These are phyloP conservation scores for Serendipita indica DNA, from an alignment of 768 basidiomycete species.

Conservation along the genomic window DNA sequence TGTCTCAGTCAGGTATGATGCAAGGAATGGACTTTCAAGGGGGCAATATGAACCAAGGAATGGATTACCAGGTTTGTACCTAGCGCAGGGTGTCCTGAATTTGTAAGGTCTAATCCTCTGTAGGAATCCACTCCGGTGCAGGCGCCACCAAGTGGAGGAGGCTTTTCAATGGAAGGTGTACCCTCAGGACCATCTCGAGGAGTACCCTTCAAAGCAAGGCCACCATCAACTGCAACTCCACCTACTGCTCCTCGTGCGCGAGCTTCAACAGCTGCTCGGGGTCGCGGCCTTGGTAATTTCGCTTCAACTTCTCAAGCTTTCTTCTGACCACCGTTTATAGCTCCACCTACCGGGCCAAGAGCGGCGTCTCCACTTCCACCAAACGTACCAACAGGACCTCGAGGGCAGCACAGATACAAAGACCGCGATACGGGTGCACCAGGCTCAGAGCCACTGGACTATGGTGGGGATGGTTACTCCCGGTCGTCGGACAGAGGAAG, in stretches of 20 bases:
- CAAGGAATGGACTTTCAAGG: conserved; percentile 11
- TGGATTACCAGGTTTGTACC: conserved; percentile 28
- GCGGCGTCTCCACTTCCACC: conserved; percentile 77
- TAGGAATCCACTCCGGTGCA: conserved; percentile 2
- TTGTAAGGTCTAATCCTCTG: not conserved
- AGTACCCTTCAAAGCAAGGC: not conserved
- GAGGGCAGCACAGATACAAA: conserved; percentile 83
- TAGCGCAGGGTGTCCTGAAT: not conserved
- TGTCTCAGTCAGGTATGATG: conserved; percentile 11
- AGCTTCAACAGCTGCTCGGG: conserved; percentile 12
- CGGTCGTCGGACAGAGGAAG: conserved; percentile 7
- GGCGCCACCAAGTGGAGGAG: conserved; percentile 2
- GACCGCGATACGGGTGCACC: conserved; percentile 74
- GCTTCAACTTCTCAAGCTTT: not conserved
- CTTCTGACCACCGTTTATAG: not conserved
- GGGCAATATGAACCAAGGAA: conserved; percentile 31
- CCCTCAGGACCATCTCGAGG: not conserved
- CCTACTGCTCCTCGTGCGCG: conserved; percentile 9
- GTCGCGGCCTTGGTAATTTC: conserved; percentile 6
- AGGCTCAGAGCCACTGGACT: conserved; percentile 79
- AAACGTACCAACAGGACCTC: conserved; percentile 73
- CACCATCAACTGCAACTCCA: not conserved
- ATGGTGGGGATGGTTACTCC: conserved; percentile 38
- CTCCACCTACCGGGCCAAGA: conserved; percentile 43
- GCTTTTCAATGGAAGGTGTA: not conserved